Conservation (phyloP, 257 asterid genomes). For the Oldenlandia corymbosa region DNA sequence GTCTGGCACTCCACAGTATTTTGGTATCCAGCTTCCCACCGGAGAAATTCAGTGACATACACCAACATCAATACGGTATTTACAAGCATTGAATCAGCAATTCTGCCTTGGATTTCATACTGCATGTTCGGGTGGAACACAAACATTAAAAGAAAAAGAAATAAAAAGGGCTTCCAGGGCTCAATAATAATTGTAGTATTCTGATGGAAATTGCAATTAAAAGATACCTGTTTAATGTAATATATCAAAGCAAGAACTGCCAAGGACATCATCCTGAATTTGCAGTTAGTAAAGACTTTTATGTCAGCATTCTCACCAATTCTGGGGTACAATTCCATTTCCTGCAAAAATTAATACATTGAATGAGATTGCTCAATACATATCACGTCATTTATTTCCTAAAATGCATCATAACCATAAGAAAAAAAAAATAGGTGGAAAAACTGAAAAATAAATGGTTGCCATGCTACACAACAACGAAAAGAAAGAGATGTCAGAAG, state of each 20-base stretch:
- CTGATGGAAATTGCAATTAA: conserved; percentile 5
- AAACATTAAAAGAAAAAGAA: too few species aligned
- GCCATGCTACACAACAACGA: not conserved
- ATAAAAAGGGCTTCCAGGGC: too few species aligned
- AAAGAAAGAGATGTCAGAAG: not conserved
- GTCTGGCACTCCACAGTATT: conserved; percentile 99
- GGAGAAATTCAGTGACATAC: conserved; percentile 86
- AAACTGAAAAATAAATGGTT: not conserved
- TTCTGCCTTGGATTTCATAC: conserved; percentile 77
- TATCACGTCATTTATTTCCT: not conserved
- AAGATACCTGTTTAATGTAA: conserved; percentile 87
- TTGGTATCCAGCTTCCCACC: conserved; percentile 99
- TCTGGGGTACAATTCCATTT: conserved; percentile 98
- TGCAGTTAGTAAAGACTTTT: conserved; percentile 93
- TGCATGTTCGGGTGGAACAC: conserved; percentile 11
- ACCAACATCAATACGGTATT: conserved; percentile 72
- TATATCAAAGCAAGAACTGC: conserved; percentile 92
- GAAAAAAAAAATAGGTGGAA: not conserved
- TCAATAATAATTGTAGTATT: too few species aligned
- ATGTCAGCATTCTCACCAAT: conserved; percentile 88
- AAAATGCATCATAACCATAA: not conserved
- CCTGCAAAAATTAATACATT: conserved; percentile 43
- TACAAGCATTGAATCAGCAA: conserved; percentile 86
- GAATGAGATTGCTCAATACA: not conserved
- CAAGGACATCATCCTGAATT: conserved; percentile 99